Base-by-base conservation (phyloP, 2,329 filamentous ascomycete species). In the Parastagonospora avenae region DNA sequence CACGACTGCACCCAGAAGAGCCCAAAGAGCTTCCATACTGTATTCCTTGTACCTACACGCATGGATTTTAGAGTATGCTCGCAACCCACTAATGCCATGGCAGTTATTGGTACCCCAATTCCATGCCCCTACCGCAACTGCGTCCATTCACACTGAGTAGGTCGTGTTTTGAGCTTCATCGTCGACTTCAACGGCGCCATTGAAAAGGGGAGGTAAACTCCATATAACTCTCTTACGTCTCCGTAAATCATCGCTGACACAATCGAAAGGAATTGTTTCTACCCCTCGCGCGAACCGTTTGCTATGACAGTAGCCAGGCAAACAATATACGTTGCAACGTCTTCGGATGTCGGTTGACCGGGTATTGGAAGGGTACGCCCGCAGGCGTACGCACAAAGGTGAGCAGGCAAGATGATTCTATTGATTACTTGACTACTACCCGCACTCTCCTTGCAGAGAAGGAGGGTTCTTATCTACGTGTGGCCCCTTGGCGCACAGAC, bases 11-110 rank as follows among this genome's bases (percentile, higher is more conserved):
- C 46, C 58, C 60, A 4, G 39, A 55, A 31, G 55, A 55, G 24
- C 63, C 63, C 12, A 62, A 55, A 52, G 52, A 58, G 44, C 54
- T 63, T 4, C 63, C 60, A 9, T 66, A 64, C 46, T 66, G 49
- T 60, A 59, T 66, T 28, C 62, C 58, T 9, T 54, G 58, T 61
- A 51, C 12, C 52, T 46, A 33, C 11, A 14, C 44, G 42, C 10
- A 37, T 37, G 9, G 9, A 16, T 16, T 16, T 37, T n/a, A 7
- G 5, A 37, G 8, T 5, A 24, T 24, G 19, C 19, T 24, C 19
- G 19, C 35, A 37, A 16, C 35, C 15, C 16, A 16, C 35, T 37
- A 37, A 37, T 24, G 24, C 10, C 40, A 14, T 24, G 37, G 14
- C n/a, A 50, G 46, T 44, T 27, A 27, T 49, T 15, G 46, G 46